Conservation (phyloP, 2,329 filamentous ascomycete species). For the Macroventuria anomochaeta region DNA sequence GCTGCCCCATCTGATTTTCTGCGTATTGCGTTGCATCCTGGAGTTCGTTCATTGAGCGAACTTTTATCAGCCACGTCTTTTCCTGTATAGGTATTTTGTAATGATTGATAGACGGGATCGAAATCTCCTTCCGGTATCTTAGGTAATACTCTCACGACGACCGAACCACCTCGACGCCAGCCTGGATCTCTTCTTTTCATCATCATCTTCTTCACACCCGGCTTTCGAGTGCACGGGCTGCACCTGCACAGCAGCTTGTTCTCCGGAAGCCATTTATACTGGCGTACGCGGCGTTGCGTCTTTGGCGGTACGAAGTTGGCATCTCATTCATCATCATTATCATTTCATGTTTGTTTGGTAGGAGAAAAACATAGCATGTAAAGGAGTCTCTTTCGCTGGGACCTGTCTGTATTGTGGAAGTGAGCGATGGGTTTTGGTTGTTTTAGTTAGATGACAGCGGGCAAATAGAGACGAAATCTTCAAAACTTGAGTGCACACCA, state of each 20-base stretch:
- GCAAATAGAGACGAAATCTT: slow-evolving; percentile 28
- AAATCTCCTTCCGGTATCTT: slow-evolving; percentile 44
- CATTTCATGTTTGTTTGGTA: slow-evolving; percentile 30
- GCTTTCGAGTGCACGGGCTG: slow-evolving; percentile 29
- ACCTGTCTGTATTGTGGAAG: slow-evolving; percentile 25
- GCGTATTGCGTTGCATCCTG: slow-evolving; percentile 42
- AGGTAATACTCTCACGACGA: slow-evolving; percentile 46
- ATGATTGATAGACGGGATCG: slow-evolving; percentile 50
- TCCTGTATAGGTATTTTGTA: slow-evolving; percentile 52
- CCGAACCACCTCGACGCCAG: slow-evolving; percentile 32
- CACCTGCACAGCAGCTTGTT: slow-evolving; percentile 29
- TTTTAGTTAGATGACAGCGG: slow-evolving; percentile 32
- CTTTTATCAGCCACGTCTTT: slow-evolving; percentile 39
- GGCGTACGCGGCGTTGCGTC: slow-evolving; percentile 39
- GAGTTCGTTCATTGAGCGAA: slow-evolving; percentile 46
- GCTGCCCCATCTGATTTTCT: slow-evolving; percentile 25
- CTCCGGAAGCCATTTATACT: slow-evolving; percentile 29
- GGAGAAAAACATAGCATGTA: slow-evolving; percentile 39
- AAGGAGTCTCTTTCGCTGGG: slow-evolving; percentile 31
- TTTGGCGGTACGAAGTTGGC: slow-evolving; percentile 28
- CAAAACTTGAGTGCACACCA: not conserved
- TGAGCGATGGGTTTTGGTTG: slow-evolving; percentile 18
- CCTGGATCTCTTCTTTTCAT: slow-evolving; percentile 39
- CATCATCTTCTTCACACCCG: slow-evolving; percentile 29
- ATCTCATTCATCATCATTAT: slow-evolving; percentile 32